Evolutionary conservation across 768 basidiomycete genomes (phyloP).

Genomic region (Infundibulicybe gibba): DNA sequence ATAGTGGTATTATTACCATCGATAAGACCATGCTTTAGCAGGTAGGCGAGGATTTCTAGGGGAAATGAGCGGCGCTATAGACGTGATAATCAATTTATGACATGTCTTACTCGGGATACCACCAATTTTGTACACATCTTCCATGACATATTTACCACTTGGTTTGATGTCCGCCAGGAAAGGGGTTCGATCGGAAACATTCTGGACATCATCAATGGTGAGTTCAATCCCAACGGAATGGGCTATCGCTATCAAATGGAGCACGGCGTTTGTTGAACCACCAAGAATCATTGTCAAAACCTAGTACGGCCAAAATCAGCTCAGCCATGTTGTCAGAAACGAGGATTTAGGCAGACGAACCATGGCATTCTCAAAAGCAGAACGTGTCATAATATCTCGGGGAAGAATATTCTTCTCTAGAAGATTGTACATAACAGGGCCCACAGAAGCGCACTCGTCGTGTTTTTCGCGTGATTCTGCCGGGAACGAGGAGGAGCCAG

Average conservation of each 20-base stretch:
- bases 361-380: conserved; percentile 98
- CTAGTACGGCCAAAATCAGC: conserved; percentile 33
- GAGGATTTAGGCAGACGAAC: conserved; percentile 34
- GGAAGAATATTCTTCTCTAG: conserved; percentile 91
- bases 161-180: conserved; percentile 97
- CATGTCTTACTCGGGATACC: conserved; percentile 84
- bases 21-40: conserved; percentile 84
- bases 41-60: conserved; percentile 78
- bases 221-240: conserved; percentile 92
- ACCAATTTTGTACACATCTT: conserved; percentile 92
- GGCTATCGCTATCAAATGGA: conserved; percentile 96
- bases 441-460: conserved; percentile 78
- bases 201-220: conserved; percentile 89
- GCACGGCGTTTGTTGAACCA: conserved; percentile 95
- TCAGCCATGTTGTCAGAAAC: conserved; percentile 1
- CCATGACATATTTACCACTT: conserved; percentile 98
- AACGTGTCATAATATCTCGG: conserved; percentile 93
- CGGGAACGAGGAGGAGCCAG: conserved; percentile 96
- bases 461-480: conserved; percentile 90
- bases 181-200: conserved; percentile 86
- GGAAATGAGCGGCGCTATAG: background rate
- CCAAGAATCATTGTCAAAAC: conserved; percentile 96
- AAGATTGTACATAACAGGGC: conserved; percentile 80
- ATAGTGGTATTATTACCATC: conserved; percentile 91
- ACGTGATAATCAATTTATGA: conserved; percentile 2